phyloP scores from a whole-genome alignment of 306 rosid species.

The Quercus rubra region DNA sequence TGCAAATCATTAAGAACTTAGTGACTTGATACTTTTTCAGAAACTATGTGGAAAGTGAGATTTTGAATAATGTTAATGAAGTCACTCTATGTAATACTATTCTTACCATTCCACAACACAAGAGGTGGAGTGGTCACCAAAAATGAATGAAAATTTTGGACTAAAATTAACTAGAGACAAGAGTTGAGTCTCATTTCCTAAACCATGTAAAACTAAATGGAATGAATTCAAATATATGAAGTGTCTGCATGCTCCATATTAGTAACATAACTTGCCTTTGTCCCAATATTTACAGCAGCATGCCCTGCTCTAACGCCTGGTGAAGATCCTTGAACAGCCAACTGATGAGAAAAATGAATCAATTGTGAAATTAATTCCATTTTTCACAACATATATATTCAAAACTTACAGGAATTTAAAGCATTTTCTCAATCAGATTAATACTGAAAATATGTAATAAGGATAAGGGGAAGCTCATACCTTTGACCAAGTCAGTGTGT shows the following conservation, averaged over 20 bases:
- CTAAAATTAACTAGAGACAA: too few species aligned
- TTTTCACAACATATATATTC: not conserved
- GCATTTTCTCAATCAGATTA: not conserved
- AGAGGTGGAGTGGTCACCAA: too few species aligned
- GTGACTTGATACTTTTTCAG: not conserved
- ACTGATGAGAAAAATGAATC: constrained; percentile 39
- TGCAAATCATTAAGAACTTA: constrained; percentile 29
- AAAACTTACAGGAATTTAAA: not conserved
- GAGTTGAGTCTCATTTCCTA: not conserved
- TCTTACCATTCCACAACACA: too few species aligned
- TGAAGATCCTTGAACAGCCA: constrained; percentile 78
- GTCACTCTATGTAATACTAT: too few species aligned
- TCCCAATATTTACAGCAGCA: constrained; percentile 73
- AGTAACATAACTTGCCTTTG: constrained; percentile 54
- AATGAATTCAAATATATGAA: not conserved
- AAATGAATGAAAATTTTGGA: too few species aligned
- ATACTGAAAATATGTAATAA: not conserved
- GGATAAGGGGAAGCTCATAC: constrained; percentile 33
- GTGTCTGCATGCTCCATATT: not conserved
- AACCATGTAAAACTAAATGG: not conserved
- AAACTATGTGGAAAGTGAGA: not conserved
- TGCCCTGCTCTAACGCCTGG: constrained; percentile 96
- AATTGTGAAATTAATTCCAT: not conserved
- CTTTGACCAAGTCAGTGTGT: constrained; percentile 81
- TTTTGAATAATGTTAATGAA: too few species aligned